Base-by-base conservation (phyloP, 2,329 filamentous ascomycete genomes). In the Pseudopyricularia cyperi region DNA sequence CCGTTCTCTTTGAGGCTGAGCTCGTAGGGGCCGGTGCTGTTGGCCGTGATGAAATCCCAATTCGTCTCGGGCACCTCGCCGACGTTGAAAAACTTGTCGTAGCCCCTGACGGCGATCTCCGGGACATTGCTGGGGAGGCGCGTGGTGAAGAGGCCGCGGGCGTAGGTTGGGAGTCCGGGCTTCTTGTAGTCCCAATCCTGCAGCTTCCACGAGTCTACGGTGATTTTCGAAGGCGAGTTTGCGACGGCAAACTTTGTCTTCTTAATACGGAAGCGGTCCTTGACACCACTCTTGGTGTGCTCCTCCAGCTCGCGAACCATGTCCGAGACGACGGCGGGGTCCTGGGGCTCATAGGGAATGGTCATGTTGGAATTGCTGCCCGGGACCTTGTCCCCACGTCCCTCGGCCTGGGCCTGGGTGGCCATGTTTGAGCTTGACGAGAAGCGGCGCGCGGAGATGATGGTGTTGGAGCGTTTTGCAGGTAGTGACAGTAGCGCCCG, bases 11-110 rank as follows among this genome's bases (percentile, higher is more conserved):
- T 98, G 51, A 97, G 80, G 53, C 89, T 97, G 52, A 98, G 72
- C 68, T 98, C 93, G 61, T 97, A 98, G 0, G 93, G 93, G 0
- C 89, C 89, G 57, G 80, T 72, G 1, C 93, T 97, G 52, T 85
- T 76, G 28, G 69, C 68, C 62, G 85, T 74, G 55, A 98, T 88
- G 61, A 85, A 87, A 15, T 72, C 66, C 93, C 93, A 98, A 60
- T 83, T 77, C 3, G 93, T 98, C 57, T 85, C 80, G 47, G 71
- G 67, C 7, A 95, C 85, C 69, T 98, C 93, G 50, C 80, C 79
- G 39, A 88, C 77, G 61, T 98, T 98, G 79, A 98, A 98, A 72
- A 98, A 98, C 69, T 98, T 98, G 74, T 98, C 91, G 68, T 98
- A 98, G 50, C 93, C 93, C 59, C 93, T 79, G 48, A 89, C 81